Percentiles rank a stretch among this genome's conserved stretches.
Conservation (phyloP, 805 yeast species). For the Cyberlindnera meyerae region DNA sequence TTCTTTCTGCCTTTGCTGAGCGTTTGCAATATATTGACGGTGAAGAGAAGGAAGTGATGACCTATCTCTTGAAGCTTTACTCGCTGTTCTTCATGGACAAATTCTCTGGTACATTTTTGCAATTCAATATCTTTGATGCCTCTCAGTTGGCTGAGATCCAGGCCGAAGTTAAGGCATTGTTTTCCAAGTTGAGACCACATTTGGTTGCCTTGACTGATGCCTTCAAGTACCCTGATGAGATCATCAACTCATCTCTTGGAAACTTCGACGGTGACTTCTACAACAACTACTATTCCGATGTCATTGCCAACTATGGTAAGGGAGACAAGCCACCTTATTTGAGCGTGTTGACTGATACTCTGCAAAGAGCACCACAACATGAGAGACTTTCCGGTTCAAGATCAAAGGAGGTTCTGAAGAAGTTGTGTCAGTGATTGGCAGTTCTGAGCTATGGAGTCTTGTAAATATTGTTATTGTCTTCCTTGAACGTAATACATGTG, state of each 20-base stretch:
- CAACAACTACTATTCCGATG: constrained; percentile 68
- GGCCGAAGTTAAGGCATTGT: constrained; percentile 40
- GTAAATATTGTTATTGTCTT: too few species aligned
- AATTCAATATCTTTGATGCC: constrained; percentile 51
- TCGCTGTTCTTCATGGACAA: constrained; percentile 63
- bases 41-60: constrained; percentile 43
- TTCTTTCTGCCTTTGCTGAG: constrained; percentile 30
- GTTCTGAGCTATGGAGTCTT: too few species aligned
- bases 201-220: constrained; percentile 80
- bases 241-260: constrained; percentile 81
- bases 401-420: constrained; percentile 26
- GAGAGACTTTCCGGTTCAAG: constrained; percentile 32
- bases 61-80: constrained; percentile 54
- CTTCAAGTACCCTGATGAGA: constrained; percentile 74
- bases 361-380: constrained; percentile 37
- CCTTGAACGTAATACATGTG: too few species aligned
- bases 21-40: constrained; percentile 23
- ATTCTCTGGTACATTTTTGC: constrained; percentile 68
- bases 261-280: constrained; percentile 78
- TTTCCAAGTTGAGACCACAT: constrained; percentile 54
- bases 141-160: constrained; percentile 40
- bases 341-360: constrained; percentile 31
- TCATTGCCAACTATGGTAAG: constrained; percentile 42
- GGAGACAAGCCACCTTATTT: constrained; percentile 49
- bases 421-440: constrained; percentile 24